Evolutionary conservation across 139 green algal genomes (phyloP), one percentile per base, ranked within the genome.

Genomic region (Chlorella sp.): DNA sequence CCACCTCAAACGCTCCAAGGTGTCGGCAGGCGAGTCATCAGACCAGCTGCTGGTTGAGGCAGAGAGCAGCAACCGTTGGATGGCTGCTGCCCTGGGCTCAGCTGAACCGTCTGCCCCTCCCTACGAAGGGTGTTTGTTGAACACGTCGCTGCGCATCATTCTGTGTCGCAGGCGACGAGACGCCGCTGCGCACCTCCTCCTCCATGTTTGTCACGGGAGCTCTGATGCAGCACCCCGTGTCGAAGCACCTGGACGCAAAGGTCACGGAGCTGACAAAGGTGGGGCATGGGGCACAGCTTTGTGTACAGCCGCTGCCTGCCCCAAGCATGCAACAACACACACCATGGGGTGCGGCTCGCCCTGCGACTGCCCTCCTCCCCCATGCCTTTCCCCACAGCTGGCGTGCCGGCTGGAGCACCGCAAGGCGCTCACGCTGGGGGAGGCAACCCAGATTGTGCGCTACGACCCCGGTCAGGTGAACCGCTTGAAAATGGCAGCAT

Each of bases 161-260:
- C 48, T 64, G 28, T 19, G 19, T 65, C 19, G 36, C 84, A 92
- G 92, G 92, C 36, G 92, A 87, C 34, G 88, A 94, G 90, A 95
- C 92, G 1, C 92, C 89, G 48, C 90, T 86, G 78, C 89, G 93
- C 70, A 94, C 91, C 24, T 86, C 48, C 28, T 90, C 73, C n/a
- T 87, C 87, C 75, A 91, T 87, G 56, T 95, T 95, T 65, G 91
- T 95, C 85, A 95, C 90, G 6, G 90, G 89, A 1, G 76, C 76
- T 6, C 69, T 82, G 0, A 84, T 79, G 0, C 40, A 83, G 16
- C 72, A 90, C 43, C 72, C 89, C 0, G 70, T 90, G n/a, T 72
- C 94, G 0, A 22, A 62, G 4, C 40, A 82, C n/a, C 86, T 91
- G 56, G 92, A 94, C 64, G 76, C 65, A 8, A 84, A 80, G 16